Conservation (phyloP, 768 basidiomycete species). For the Termitomyces sp. region DNA sequence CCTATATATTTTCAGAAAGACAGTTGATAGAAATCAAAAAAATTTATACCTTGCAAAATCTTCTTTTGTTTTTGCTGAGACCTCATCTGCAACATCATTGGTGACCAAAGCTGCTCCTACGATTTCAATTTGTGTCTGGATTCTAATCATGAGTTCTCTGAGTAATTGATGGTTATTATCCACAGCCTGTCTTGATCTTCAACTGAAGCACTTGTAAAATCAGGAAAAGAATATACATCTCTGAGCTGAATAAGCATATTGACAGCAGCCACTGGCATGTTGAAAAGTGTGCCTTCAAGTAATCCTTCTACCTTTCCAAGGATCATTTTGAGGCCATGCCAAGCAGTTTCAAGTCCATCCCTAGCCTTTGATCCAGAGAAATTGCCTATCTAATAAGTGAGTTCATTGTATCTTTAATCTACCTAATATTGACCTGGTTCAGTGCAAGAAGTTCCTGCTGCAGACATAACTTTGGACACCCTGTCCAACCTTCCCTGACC, state of each 20-base stretch:
- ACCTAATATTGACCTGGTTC: not conserved
- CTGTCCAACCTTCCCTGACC: no score
- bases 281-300: not conserved
- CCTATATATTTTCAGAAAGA: not conserved
- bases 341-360: not conserved
- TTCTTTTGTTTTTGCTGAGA: not conserved
- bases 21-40: not conserved
- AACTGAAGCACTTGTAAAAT: no score
- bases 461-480: no score
- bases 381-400: not conserved
- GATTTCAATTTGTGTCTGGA: not conserved
- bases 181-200: no score
- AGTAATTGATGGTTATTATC: no score
- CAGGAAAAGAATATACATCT: not conserved
- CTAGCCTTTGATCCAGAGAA: not conserved
- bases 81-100: not conserved
- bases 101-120: not conserved
- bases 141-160: no score
- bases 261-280: not conserved
- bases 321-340: not conserved
- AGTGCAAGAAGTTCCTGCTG: not conserved
- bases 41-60: not conserved
- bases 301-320: not conserved
- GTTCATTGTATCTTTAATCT: no score
- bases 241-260: not conserved